Conservation (phyloP, 129 eudicot genomes). For the Saposhnikovia divaricata region DNA sequence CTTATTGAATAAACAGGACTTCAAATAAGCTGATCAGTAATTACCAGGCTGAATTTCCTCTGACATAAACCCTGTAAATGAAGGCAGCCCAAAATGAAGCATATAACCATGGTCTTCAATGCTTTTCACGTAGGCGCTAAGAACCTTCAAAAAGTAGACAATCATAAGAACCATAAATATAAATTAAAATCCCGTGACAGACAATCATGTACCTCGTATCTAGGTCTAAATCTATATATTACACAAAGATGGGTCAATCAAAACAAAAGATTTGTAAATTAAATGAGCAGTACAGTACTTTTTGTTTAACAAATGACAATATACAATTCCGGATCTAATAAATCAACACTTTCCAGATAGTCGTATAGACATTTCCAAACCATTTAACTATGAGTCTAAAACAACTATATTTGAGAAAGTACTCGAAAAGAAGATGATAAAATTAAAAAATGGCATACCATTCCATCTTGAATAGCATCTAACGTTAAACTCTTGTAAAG, state of each 20-base stretch:
- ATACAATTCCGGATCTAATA: not conserved
- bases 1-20: not conserved
- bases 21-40: not conserved
- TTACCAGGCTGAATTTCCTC: slow-evolving; percentile 51
- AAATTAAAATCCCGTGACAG: not conserved
- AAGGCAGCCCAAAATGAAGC: slow-evolving; percentile 77
- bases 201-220: not conserved
- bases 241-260: not conserved
- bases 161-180: not conserved
- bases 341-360: not conserved
- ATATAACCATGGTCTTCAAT: slow-evolving; percentile 95
- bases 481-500: slow-evolving; percentile 60
- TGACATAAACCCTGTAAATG: slow-evolving; percentile 79
- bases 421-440: not conserved
- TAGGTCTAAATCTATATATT: not conserved
- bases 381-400: not conserved
- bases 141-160: slow-evolving; percentile 40
- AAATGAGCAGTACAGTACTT: not conserved
- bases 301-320: not conserved
- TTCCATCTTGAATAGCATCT: slow-evolving; percentile 89
- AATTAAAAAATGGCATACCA: slow-evolving; percentile 42
- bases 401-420: not conserved
- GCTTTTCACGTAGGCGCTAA: slow-evolving; percentile 89
- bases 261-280: not conserved
- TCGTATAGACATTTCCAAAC: not conserved